Evolutionary conservation across 257 asterid species (phyloP).

Genomic region (Solanum commersonii): DNA sequence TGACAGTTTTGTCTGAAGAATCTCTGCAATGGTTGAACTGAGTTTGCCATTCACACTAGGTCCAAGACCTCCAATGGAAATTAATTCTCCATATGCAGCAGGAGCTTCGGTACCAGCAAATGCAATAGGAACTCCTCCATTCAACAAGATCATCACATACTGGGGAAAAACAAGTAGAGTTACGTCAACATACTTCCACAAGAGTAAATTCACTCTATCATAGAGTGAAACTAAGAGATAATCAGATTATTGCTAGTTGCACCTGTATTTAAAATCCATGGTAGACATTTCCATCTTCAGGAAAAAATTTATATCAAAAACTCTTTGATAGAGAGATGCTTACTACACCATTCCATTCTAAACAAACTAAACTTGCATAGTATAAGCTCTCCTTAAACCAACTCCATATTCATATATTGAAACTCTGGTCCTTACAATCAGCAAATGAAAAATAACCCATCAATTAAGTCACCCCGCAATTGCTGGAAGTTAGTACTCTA

Average conservation of each 20-base stretch:
- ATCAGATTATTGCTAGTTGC: background rate
- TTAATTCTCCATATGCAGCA: constrained; percentile 83
- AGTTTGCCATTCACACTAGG: constrained; percentile 65
- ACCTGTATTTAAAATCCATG: background rate
- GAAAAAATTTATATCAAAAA: background rate
- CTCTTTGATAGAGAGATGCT: background rate
- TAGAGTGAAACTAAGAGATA: background rate
- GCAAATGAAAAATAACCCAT: background rate
- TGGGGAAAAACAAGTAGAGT: constrained; percentile 3
- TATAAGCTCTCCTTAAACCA: background rate
- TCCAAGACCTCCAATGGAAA: constrained; percentile 81
- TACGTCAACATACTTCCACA: background rate
- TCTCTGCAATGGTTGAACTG: constrained; percentile 83
- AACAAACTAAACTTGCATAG: background rate
- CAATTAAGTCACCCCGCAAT: background rate
- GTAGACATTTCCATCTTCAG: background rate
- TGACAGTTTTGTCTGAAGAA: constrained; percentile 73
- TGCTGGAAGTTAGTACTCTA: background rate
- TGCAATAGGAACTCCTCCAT: constrained; percentile 74
- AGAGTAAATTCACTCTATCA: background rate
- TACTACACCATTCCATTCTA: background rate
- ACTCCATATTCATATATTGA: background rate
- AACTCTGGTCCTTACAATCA: background rate
- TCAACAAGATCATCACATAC: constrained; percentile 87
- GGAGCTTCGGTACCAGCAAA: constrained; percentile 91